phyloP scores from a whole-genome alignment of 306 rosid species.

The Betula pendula region DNA sequence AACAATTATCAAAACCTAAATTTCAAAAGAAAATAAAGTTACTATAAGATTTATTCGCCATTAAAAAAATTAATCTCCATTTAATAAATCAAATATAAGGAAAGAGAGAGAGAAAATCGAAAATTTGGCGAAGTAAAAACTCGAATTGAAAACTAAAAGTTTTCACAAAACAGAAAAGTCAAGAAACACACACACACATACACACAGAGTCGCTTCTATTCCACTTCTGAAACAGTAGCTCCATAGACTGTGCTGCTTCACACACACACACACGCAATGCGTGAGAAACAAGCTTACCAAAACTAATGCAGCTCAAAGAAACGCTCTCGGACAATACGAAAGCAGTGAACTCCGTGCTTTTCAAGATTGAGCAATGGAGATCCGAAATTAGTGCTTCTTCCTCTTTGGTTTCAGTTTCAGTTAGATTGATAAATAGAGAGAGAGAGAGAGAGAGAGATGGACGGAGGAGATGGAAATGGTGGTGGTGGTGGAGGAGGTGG shows the following conservation, averaged over 20 bases:
- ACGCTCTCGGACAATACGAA: neutral
- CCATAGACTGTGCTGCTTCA: neutral
- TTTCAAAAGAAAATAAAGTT: neutral
- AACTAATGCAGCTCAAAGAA: conserved; percentile 34
- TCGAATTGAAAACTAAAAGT: neutral
- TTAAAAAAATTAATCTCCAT: neutral
- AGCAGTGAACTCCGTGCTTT: conserved; percentile 6
- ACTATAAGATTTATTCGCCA: neutral
- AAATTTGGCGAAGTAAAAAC: conserved; percentile 16
- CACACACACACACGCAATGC: conserved; percentile 7
- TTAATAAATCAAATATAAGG: neutral
- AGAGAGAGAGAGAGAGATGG: conserved; percentile 3
- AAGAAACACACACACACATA: neutral
- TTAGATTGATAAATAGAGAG: neutral
- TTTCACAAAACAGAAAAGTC: conserved; percentile 10
- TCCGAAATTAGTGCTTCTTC: conserved; percentile 20
- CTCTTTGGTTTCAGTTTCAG: neutral
- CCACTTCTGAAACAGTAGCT: neutral
- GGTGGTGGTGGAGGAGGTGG: conserved; percentile 31
- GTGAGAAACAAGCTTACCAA: conserved; percentile 48
- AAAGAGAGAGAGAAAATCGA: conserved; percentile 9
- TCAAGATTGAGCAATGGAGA: conserved; percentile 38
- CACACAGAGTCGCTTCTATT: neutral
- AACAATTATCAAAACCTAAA: neutral
- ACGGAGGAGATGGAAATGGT: neutral